Evolutionary conservation across 805 yeast genomes (phyloP).

Genomic region (Danielozyma ontarioensis): DNA sequence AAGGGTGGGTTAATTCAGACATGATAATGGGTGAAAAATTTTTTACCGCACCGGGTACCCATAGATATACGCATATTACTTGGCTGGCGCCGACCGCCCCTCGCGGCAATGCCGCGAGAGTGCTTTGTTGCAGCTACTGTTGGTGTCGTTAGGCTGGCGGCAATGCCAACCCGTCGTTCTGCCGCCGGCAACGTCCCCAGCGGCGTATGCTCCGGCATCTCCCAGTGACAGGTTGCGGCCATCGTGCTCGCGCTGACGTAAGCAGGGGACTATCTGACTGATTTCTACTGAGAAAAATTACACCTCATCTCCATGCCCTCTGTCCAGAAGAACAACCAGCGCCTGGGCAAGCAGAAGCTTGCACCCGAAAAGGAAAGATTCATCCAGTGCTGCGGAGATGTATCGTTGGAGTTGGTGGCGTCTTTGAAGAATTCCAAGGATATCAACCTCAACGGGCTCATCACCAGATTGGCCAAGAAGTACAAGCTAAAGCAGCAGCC

Average conservation of each 20-base stretch:
- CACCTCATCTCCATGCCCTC: constrained; percentile 38
- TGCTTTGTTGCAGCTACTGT: too few relatives aligned
- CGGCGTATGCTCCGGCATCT: too few relatives aligned
- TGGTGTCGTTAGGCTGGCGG: too few relatives aligned
- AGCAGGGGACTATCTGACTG: too few relatives aligned
- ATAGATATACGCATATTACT: too few relatives aligned
- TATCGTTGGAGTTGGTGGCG: constrained; percentile 77
- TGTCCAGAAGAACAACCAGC: constrained; percentile 13
- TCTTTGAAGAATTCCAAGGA: constrained; percentile 71
- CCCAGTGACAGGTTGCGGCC: too few relatives aligned
- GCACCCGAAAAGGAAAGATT: constrained; percentile 93
- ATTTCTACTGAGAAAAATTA: too few relatives aligned
- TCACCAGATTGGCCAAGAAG: constrained; percentile 80
- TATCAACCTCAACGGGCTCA: constrained; percentile 85
- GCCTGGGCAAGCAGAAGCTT: constrained; percentile 49
- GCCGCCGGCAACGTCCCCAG: too few relatives aligned
- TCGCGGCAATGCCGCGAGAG: too few relatives aligned
- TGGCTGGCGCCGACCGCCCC: too few relatives aligned
- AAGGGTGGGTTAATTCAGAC: constrained; percentile 48
- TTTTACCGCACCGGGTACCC: not conserved
- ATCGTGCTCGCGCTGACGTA: too few relatives aligned
- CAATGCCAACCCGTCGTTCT: too few relatives aligned
- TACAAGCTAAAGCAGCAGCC: constrained; percentile 91
- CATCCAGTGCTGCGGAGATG: constrained; percentile 87
- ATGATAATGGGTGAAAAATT: constrained; percentile 3